phyloP scores from a whole-genome alignment of 169 alveolate genomes.

The Cryptosporidium parvum region DNA sequence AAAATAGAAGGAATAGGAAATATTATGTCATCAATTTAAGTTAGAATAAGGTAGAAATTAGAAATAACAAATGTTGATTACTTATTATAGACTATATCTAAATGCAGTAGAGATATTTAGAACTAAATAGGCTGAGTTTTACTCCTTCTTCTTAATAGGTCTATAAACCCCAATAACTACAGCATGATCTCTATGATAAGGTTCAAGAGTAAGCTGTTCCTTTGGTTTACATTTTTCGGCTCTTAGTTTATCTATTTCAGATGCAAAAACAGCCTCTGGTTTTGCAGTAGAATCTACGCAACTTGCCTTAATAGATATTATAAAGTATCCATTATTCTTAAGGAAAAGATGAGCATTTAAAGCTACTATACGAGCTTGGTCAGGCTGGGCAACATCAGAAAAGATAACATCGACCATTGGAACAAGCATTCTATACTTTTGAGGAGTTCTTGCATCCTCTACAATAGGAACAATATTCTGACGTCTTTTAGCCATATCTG shows the following conservation, averaged over 20 bases:
- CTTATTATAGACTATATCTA: constrained; percentile 30
- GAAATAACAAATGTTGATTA: not conserved
- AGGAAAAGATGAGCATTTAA: constrained; percentile 95
- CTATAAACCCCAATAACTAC: constrained; percentile 97
- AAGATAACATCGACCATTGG: constrained; percentile 99
- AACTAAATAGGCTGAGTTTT: not conserved
- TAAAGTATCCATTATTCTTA: constrained; percentile 98
- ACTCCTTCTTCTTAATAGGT: constrained; percentile 84
- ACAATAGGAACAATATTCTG: constrained; percentile 98
- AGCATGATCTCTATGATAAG: constrained; percentile 98
- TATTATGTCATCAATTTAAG: not conserved
- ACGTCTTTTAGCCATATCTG: constrained; percentile 98
- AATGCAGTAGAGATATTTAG: not conserved
- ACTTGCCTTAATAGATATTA: constrained; percentile 97
- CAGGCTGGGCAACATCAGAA: constrained; percentile 99
- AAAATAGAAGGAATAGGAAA: not conserved
- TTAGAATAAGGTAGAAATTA: not conserved
- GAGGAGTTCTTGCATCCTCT: constrained; percentile 99
- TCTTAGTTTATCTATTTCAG: constrained; percentile 85
- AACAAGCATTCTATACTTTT: constrained; percentile 96
- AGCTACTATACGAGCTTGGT: constrained; percentile 97
- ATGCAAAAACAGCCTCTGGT: constrained; percentile 96
- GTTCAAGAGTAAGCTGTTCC: constrained; percentile 97
- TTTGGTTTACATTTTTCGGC: constrained; percentile 95
- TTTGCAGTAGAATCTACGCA: constrained; percentile 98